phyloP scores from a whole-genome alignment of 2,329 filamentous ascomycete species.

The Elsinoe perseae region DNA sequence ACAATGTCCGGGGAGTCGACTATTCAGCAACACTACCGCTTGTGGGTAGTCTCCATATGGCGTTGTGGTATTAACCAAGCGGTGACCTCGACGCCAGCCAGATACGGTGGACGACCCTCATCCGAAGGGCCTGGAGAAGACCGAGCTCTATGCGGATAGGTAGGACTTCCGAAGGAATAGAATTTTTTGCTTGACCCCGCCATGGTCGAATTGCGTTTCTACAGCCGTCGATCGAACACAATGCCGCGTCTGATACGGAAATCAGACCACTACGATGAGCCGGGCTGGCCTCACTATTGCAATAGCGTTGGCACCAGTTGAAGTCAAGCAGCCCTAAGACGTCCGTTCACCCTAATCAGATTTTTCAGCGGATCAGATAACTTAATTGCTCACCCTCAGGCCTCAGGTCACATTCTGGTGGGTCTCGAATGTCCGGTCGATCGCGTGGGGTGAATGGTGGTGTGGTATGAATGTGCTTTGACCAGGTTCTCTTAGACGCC shows the following conservation, averaged over 20 bases:
- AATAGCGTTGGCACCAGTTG: neutral
- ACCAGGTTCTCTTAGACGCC: neutral
- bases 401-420: neutral
- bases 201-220: neutral
- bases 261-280: slow-evolving; percentile 1
- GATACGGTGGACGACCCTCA: no score
- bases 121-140: no score
- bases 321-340: slow-evolving; percentile 1
- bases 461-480: neutral
- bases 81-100: no score
- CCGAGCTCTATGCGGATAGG: no score
- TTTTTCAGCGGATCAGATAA: slow-evolving; percentile 18
- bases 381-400: slow-evolving; percentile 3
- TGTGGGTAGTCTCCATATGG: no score
- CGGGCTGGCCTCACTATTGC: neutral
- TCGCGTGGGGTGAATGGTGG: neutral
- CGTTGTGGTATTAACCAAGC: no score
- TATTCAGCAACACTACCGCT: no score
- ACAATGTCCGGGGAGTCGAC: no score
- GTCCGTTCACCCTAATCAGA: slow-evolving; percentile 3
- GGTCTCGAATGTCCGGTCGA: neutral
- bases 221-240: neutral
- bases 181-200: slow-evolving; percentile 2
- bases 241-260: neutral
- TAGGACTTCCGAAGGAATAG: neutral